These are phyloP conservation scores for Begonia peltatifolia DNA, from an alignment of 306 rosid genomes.

Conservation along the genomic window DNA sequence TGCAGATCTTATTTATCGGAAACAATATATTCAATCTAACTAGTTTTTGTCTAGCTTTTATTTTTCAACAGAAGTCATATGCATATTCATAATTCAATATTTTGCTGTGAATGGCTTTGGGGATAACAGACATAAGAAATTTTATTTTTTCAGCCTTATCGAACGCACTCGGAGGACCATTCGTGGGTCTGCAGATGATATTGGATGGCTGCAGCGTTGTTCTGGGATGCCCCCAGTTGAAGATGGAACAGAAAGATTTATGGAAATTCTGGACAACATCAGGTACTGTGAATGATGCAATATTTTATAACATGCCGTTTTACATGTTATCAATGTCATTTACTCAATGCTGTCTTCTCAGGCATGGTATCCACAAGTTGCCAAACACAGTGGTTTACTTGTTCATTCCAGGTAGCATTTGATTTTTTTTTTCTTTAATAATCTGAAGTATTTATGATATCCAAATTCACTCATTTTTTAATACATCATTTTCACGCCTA, in stretches of 20 bases:
- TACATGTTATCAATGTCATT: background rate
- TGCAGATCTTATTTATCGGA: too few relatives aligned
- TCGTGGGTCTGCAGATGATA: slow-evolving; percentile 88
- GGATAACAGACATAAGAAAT: background rate
- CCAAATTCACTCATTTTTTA: background rate
- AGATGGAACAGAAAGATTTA: slow-evolving; percentile 80
- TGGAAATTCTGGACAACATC: slow-evolving; percentile 55
- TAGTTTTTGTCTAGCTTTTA: too few relatives aligned
- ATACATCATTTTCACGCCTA: background rate
- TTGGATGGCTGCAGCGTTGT: slow-evolving; percentile 92
- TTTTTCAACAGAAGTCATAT: too few relatives aligned
- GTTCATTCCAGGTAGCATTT: slow-evolving; percentile 73
- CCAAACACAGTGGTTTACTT: slow-evolving; percentile 86
- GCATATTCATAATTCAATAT: too few relatives aligned
- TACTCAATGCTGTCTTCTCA: slow-evolving; percentile 19
- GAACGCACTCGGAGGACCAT: slow-evolving; percentile 85
- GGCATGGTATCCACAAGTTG: slow-evolving; percentile 92
- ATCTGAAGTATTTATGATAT: background rate
- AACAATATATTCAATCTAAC: too few relatives aligned
- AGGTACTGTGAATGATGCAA: slow-evolving; percentile 22
- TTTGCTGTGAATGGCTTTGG: too few relatives aligned
- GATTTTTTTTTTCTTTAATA: background rate
- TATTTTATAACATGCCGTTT: slow-evolving; percentile 1
- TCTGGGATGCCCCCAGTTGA: slow-evolving; percentile 70
- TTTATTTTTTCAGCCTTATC: slow-evolving; percentile 46